Percentiles rank a stretch among this genome's conserved stretches.
phyloP scores from a whole-genome alignment of 2,329 filamentous ascomycete species.

The Fusarium keratoplasticum region DNA sequence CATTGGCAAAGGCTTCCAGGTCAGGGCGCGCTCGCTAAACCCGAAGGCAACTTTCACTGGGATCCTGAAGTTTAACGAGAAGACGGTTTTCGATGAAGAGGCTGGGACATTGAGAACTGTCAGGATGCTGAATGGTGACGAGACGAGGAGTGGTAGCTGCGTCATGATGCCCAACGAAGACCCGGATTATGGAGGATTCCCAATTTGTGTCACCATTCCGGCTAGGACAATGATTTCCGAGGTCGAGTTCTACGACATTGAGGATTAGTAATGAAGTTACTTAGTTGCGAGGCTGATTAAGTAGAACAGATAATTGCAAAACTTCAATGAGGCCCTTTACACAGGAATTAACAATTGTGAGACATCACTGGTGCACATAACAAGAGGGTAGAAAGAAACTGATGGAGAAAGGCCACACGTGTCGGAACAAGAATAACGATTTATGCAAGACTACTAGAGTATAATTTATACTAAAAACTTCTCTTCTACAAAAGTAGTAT shows the following conservation, averaged over 20 bases:
- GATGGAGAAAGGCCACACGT: neutral
- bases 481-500: neutral
- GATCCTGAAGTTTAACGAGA: slow-evolving; percentile 10
- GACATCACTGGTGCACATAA: no score
- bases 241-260: slow-evolving; percentile 19
- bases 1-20: slow-evolving; percentile 22
- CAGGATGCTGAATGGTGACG: slow-evolving; percentile 23
- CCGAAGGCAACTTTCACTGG: slow-evolving; percentile 4
- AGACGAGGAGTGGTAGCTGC: slow-evolving; percentile 12
- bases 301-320: no score
- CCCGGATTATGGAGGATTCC: slow-evolving; percentile 64
- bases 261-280: neutral
- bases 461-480: neutral
- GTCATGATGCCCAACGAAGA: slow-evolving; percentile 52
- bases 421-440: neutral
- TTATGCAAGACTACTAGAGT: neutral
- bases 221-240: slow-evolving; percentile 59
- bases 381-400: rapidly evolving
- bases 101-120: neutral
- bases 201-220: slow-evolving; percentile 63
- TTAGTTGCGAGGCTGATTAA: no score
- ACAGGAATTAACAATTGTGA: no score
- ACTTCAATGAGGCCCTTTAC: no score
- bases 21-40: neutral
- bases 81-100: neutral